A percentile compares a stretch with the other conserved stretches of the same genome.
Evolutionary conservation across 1,284 basidiomycete genomes (phyloP).

Genomic region (Singerocomus inundabilis): DNA sequence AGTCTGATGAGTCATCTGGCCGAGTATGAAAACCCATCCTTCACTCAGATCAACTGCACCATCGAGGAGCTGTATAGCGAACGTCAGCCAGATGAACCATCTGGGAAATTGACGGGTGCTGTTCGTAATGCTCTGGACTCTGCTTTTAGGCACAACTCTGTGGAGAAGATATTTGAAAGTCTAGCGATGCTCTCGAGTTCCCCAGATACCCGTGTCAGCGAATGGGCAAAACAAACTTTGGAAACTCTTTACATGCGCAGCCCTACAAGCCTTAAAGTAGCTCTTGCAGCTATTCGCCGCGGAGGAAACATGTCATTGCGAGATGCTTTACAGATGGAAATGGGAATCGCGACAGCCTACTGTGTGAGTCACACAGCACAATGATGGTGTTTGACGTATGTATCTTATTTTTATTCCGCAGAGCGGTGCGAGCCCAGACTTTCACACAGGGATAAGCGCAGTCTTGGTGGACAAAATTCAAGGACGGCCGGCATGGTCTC

Average conservation of each 20-base stretch:
- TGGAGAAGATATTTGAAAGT: conserved; percentile 68
- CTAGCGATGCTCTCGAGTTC: conserved; percentile 49
- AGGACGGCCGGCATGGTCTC: conserved; percentile 64
- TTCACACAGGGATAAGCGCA: conserved; percentile 74
- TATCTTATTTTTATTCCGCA: conserved; percentile 32
- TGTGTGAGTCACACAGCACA: conserved; percentile 55
- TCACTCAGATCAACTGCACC: conserved; percentile 49
- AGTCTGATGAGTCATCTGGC: conserved; percentile 63
- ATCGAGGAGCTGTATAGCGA: conserved; percentile 71
- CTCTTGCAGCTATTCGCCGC: conserved; percentile 72
- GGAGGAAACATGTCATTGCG: conserved; percentile 64
- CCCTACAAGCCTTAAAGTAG: conserved; percentile 88
- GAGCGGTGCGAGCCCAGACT: conserved; percentile 79
- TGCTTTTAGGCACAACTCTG: conserved; percentile 68
- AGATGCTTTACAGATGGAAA: conserved; percentile 77
- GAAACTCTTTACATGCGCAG: conserved; percentile 67
- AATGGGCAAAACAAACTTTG: conserved; percentile 77
- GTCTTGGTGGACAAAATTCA: conserved; percentile 64
- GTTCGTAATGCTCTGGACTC: conserved; percentile 75
- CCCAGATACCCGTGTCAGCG: conserved; percentile 46
- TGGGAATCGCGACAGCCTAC: conserved; percentile 76
- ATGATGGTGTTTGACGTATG: conserved; percentile 14
- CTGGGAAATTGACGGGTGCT: conserved; percentile 57
- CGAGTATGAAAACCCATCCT: conserved; percentile 54
- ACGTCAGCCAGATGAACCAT: conserved; percentile 54